A percentile compares a stretch with the other conserved stretches of the same genome.
phyloP scores from a whole-genome alignment of 2,329 filamentous ascomycete genomes.

The Epichloe brachyelytri region DNA sequence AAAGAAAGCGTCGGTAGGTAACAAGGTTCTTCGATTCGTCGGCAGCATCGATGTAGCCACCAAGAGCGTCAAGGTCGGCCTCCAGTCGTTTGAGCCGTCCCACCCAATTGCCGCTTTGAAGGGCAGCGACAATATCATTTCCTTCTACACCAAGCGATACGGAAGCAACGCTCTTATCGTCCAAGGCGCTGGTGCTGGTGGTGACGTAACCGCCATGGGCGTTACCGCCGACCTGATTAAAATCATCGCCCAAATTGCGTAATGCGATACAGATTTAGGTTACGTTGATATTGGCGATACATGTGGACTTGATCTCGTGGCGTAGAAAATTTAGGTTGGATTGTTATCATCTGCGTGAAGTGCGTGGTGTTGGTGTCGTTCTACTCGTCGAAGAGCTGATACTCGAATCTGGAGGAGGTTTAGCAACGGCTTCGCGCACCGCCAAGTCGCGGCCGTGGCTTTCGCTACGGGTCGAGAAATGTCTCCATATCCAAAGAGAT shows the following conservation, averaged over 20 bases:
- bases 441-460: background rate
- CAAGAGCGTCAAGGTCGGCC: constrained; percentile 76
- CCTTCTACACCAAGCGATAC: constrained; percentile 94
- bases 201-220: constrained; percentile 94
- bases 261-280: constrained; percentile 6
- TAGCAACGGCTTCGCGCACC: background rate
- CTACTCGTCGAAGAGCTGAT: background rate
- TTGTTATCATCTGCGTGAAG: constrained; percentile 4
- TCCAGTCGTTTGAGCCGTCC: constrained; percentile 77
- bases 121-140: constrained; percentile 98
- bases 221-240: constrained; percentile 90
- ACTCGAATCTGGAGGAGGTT: background rate
- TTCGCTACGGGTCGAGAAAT: constrained; percentile 14
- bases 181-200: constrained; percentile 87
- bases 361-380: constrained; percentile 2
- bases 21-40: constrained; percentile 87
- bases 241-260: constrained; percentile 59
- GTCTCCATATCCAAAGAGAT: constrained; percentile 39
- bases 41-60: constrained; percentile 80
- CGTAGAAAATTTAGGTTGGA: background rate
- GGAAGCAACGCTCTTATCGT: constrained; percentile 83
- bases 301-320: background rate
- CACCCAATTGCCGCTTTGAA: constrained; percentile 90
- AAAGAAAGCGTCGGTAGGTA: constrained; percentile 72
- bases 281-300: background rate